Conservation (phyloP, 202 grass and related monocot genomes). For the Tripidium arundinaceum region DNA sequence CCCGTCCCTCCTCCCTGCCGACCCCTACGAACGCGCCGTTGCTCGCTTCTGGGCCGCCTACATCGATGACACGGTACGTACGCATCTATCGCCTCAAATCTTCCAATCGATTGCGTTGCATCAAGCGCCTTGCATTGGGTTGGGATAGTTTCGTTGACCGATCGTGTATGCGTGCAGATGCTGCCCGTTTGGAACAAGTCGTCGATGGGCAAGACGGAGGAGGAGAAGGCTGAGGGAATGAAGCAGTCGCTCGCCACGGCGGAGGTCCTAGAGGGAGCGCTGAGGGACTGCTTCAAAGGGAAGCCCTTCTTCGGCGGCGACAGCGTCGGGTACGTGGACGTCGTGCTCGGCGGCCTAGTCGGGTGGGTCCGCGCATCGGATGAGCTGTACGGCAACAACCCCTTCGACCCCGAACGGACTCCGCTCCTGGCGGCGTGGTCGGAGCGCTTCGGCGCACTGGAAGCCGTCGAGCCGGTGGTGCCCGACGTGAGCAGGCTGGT, state of each 20-base stretch:
- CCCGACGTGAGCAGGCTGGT: conserved; percentile 24
- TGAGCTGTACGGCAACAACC: not conserved
- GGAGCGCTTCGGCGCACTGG: conserved; percentile 23
- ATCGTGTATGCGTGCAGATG: not conserved
- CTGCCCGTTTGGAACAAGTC: not conserved
- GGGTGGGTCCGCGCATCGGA: not conserved
- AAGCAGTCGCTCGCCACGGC: too few relatives aligned
- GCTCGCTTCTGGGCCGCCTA: not conserved
- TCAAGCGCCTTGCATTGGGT: too few relatives aligned
- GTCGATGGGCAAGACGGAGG: not conserved
- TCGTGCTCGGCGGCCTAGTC: not conserved
- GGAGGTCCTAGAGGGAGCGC: too few relatives aligned
- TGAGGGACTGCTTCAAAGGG: not conserved
- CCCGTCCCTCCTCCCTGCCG: not conserved
- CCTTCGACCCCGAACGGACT: conserved; percentile 14
- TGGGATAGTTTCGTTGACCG: not conserved
- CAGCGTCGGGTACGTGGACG: too few relatives aligned
- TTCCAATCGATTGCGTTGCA: not conserved
- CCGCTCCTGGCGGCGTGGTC: conserved; percentile 43
- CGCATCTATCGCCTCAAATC: not conserved
- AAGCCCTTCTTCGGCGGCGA: too few relatives aligned
- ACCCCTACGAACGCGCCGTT: not conserved
- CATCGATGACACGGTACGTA: conserved; percentile 14
- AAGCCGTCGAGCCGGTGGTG: not conserved
- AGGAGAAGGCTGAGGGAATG: not conserved